Percentiles rank a stretch among this genome's conserved stretches.
Evolutionary conservation across 352 stramenopile species (phyloP).

Genomic region (Bremia lactucae): DNA sequence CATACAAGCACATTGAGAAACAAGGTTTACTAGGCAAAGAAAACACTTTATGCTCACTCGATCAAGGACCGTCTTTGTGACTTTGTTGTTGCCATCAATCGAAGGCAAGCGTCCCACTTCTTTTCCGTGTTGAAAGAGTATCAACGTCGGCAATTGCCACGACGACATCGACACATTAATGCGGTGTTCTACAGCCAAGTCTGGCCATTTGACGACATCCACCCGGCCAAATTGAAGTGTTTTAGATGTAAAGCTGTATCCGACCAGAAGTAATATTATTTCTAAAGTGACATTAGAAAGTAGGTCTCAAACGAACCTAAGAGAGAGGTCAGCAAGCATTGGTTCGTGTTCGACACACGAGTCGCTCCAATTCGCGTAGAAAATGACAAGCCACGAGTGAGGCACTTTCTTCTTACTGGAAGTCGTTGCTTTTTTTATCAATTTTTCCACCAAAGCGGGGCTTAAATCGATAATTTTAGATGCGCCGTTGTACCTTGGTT

Average conservation of each 20-base stretch:
- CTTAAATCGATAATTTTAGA: slow-evolving; percentile 41
- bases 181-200: slow-evolving; percentile 42
- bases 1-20: not conserved
- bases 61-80: slow-evolving; percentile 54
- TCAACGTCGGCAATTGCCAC: slow-evolving; percentile 57
- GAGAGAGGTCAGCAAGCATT: slow-evolving; percentile 59
- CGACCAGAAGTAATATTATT: not conserved
- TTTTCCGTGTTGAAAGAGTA: slow-evolving; percentile 58
- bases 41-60: slow-evolving; percentile 15
- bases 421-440: slow-evolving; percentile 25
- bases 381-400: slow-evolving; percentile 64
- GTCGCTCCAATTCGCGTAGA: slow-evolving; percentile 65
- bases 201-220: slow-evolving; percentile 51
- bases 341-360: slow-evolving; percentile 62
- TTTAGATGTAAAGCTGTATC: slow-evolving; percentile 32
- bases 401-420: slow-evolving; percentile 19
- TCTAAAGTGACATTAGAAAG: not conserved
- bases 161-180: slow-evolving; percentile 58
- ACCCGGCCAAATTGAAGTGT: slow-evolving; percentile 53
- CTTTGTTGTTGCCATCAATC: slow-evolving; percentile 41
- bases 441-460: slow-evolving; percentile 33
- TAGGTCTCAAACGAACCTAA: slow-evolving; percentile 21
- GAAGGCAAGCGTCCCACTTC: slow-evolving; percentile 45
- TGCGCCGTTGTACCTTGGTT: slow-evolving; percentile 54
- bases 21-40: not conserved